Base-by-base conservation (phyloP, 768 basidiomycete genomes). In the Rhodocollybia butyracea region DNA sequence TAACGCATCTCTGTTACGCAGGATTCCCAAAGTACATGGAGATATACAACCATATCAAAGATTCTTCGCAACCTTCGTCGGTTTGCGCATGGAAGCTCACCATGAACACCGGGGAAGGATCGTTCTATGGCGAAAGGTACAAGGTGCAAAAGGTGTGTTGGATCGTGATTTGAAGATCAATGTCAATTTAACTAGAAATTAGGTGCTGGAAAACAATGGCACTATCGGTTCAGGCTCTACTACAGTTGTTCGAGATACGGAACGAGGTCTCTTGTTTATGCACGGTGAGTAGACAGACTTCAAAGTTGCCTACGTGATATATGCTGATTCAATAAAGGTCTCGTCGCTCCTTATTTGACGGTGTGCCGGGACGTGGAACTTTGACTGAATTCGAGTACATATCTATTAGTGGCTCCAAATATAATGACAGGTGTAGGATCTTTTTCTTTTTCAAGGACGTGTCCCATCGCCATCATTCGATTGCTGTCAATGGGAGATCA, bases 181-280 rank as follows among this genome's bases (percentile, higher is more conserved):
- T 46, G 11, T 61, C 41, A 45, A 42, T 40, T 62, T 52, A 40
- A 58, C 46, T 52, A 41, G n/a, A 1, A 30, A 13, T 24, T 59
- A 88, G 85, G 73, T 81, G 11, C 88, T 89, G 55, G 84, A 88
- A 65, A 85, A 90, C 65, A 73, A 83, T 57, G 88, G 89, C 7
- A 68, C 65, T 4, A 46, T 86, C 27, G 79, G 80, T 13, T 80
- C 80, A 19, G 83, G 78, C 6, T 70, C 75, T 34, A 91, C 88
- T 2, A 71, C 78, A 1, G 85, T 70, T 2, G 83, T 73, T 15
- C 79, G 84, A 60, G 85, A 87, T 61, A 66, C 77, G 2, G 60
- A 76, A 59, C 72, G 81, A 46, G 67, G 70, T 21, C 73, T 62
- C 36, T 62, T 89, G 26, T 89, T 80, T 66, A 63, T 88, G 58